A percentile compares a stretch with the other conserved stretches of the same genome.
phyloP scores from a whole-genome alignment of 2,329 filamentous ascomycete species.

The Aspergillus melleus region DNA sequence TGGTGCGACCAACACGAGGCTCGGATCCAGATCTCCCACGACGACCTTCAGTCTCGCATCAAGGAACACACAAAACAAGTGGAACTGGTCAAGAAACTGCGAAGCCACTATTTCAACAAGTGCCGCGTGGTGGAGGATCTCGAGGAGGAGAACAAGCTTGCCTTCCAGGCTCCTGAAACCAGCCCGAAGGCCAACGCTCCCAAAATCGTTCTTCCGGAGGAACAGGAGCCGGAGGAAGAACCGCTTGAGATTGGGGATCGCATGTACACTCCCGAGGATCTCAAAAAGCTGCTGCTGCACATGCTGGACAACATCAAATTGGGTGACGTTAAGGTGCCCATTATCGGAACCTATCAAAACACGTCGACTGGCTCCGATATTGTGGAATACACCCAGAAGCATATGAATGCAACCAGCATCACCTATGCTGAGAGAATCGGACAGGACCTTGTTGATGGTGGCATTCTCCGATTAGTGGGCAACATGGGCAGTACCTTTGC shows the following conservation, averaged over 20 bases:
- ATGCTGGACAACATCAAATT: conserved; percentile 85
- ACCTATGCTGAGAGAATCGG: conserved; percentile 93
- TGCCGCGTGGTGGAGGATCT: conserved; percentile 93
- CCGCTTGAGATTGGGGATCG: conserved; percentile 89
- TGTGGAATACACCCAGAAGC: conserved; percentile 88
- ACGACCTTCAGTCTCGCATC: conserved; percentile 85
- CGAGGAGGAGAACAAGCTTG: conserved; percentile 97
- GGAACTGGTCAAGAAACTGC: conserved; percentile 85
- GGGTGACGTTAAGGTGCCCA: conserved; percentile 90
- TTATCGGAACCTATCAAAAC: conserved; percentile 91
- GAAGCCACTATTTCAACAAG: conserved; percentile 98
- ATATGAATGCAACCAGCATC: conserved; percentile 79
- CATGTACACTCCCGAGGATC: conserved; percentile 76
- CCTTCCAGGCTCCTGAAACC: conserved; percentile 80
- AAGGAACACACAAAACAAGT: conserved; percentile 92
- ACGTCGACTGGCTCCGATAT: conserved; percentile 90
- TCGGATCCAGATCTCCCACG: conserved; percentile 89
- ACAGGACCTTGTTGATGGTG: conserved; percentile 83
- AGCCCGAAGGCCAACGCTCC: conserved; percentile 62
- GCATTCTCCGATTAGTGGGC: conserved; percentile 85
- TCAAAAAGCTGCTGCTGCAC: conserved; percentile 86
- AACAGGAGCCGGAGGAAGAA: conserved; percentile 71
- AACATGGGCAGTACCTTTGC: conserved; percentile 95
- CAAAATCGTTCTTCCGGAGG: conserved; percentile 83
- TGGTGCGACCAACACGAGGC: conserved; percentile 96